A percentile compares a stretch with the other conserved stretches of the same genome.
Conservation (phyloP, 2,329 filamentous ascomycete genomes). For the Albophoma yamanashiensis region DNA sequence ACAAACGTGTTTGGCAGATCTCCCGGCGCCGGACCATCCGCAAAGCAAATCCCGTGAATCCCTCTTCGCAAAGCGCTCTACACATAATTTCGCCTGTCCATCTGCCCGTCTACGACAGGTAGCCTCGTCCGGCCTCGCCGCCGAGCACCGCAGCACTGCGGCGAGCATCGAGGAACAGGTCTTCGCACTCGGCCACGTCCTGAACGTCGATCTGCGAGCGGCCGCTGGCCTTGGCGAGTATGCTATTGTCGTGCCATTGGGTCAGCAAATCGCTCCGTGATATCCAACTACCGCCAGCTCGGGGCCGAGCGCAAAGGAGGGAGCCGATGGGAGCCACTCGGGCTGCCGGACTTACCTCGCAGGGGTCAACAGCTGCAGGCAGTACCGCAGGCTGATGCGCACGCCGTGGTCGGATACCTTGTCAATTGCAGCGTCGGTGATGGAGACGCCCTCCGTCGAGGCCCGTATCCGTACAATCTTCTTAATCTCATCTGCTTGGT, state of each 20-base stretch:
- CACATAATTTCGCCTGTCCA: neutral
- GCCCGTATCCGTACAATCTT: constrained; percentile 80
- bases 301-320: neutral
- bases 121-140: constrained; percentile 51
- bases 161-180: constrained; percentile 73
- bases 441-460: constrained; percentile 67
- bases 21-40: constrained; percentile 1
- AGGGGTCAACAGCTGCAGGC: constrained; percentile 81
- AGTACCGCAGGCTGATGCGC: constrained; percentile 84
- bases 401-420: constrained; percentile 82
- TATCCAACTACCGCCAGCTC: neutral
- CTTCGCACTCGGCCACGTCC: constrained; percentile 73
- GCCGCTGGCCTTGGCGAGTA: constrained; percentile 78
- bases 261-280: constrained; percentile 12
- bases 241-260: constrained; percentile 37
- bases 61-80: neutral
- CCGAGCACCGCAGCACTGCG: constrained; percentile 62
- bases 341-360: constrained; percentile 46
- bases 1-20: neutral
- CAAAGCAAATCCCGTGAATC: constrained; percentile 1
- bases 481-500: constrained; percentile 81
- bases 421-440: constrained; percentile 74
- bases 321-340: neutral
- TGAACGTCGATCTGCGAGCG: constrained; percentile 65
- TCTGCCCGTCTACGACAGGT: constrained; percentile 40